Evolutionary conservation across 495 filamentous ascomycete genomes (phyloP), one percentile per base, ranked within the genome.

Genomic region (Cladorrhinum samala): DNA sequence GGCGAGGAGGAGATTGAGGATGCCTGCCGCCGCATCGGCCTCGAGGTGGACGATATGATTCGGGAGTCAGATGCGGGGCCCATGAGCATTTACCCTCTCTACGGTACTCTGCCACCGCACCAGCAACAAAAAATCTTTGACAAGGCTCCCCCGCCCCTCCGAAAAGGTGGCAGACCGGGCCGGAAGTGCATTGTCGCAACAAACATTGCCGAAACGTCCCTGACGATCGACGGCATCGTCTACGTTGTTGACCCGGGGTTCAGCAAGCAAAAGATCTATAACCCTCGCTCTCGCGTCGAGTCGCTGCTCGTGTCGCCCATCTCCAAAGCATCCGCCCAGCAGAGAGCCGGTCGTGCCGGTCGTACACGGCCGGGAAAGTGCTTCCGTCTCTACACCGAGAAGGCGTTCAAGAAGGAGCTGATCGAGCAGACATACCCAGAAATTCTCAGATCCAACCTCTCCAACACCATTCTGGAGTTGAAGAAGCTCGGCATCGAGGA

Each of bases 1-100:
- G 94, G 94, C 63, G 94, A 99, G 64, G 94, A 99, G 68, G 94
- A 99, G 67, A 99, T 99, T 64, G 94, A 99, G 69, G 94, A 97
- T 68, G 89, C 93, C 18, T 86, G 86, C 55, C 81, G 91, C 24
- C 95, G 96, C 62, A 96, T 99, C 56, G 76, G 78, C 18, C 75
- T 96, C 1, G 94, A 99, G 69, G 87, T 80, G 25, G 89, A 96
- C 57, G 91, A 97, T 64, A 88, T 96, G 79, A 76, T 87, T 13
- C 75, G 89, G 58, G 94, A 97, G 66, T 87, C 85, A 18, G 91
- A 92, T 70, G 88, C 86, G 36, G 94, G 94, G 23, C 94, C 91
- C 2, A 68, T 99, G 66, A 84, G 83, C 45, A 87, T 95, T 9
- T 96, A 95, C 68, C 87, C 94, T 1, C 84, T 99, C 2, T 99